Conservation (phyloP, 1,284 basidiomycete genomes). For the Apiotrichum montevideense region DNA sequence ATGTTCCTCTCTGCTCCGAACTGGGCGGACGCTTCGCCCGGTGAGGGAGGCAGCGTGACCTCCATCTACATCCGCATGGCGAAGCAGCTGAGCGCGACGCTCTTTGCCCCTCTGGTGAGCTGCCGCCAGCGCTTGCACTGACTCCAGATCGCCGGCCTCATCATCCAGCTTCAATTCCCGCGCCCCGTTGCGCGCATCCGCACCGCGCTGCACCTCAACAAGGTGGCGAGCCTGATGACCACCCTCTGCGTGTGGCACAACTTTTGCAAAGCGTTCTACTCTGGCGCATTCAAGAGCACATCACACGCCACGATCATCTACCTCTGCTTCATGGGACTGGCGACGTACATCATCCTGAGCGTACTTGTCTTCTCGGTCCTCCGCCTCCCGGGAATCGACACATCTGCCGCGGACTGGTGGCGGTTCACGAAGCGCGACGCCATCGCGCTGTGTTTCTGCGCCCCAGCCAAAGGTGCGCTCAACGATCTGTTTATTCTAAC, state of each 20-base stretch:
- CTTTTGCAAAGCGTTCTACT: constrained; percentile 40
- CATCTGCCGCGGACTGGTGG: constrained; percentile 8
- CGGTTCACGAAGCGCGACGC: constrained; percentile 18
- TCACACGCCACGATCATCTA: constrained; percentile 31
- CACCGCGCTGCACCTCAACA: background rate
- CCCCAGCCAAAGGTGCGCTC: constrained; percentile 18
- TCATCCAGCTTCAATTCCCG: constrained; percentile 5
- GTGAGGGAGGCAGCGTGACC: background rate
- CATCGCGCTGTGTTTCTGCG: constrained; percentile 23
- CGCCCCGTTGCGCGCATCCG: background rate
- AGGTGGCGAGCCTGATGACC: constrained; percentile 6
- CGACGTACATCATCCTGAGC: constrained; percentile 14
- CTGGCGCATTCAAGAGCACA: constrained; percentile 28
- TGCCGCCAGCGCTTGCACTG: background rate
- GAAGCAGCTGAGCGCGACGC: constrained; percentile 9
- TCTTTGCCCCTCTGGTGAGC: constrained; percentile 8
- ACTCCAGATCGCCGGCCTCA: constrained; percentile 7
- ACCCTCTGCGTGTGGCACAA: constrained; percentile 14
- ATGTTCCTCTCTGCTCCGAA: constrained; percentile 3
- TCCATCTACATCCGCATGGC: constrained; percentile 11
- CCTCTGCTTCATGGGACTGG: constrained; percentile 28
- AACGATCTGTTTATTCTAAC: background rate
- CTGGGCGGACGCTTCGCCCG: background rate
- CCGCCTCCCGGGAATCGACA: constrained; percentile 16
- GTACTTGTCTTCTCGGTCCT: constrained; percentile 18